Conservation (phyloP, 805 yeast species). For the Nematodospora valgi region DNA sequence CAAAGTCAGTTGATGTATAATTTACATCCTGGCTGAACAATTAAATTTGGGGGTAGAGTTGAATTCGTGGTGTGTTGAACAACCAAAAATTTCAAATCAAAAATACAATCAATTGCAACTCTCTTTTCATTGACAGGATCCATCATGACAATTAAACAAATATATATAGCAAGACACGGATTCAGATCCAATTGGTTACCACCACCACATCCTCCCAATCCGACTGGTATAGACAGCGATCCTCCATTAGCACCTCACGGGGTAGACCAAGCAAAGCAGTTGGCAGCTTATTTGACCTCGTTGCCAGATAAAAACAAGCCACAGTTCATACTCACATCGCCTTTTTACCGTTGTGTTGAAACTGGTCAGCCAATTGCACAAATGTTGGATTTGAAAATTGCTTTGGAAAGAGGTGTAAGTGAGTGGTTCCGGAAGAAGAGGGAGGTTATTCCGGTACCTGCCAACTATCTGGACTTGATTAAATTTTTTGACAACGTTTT, state of each 20-base stretch:
- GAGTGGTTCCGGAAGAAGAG: slow-evolving; percentile 87
- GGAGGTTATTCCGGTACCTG: slow-evolving; percentile 67
- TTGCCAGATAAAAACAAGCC: slow-evolving; percentile 55
- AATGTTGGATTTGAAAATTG: slow-evolving; percentile 53
- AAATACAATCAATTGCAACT: too few relatives aligned
- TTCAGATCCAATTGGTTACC: slow-evolving; percentile 81
- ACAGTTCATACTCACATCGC: slow-evolving; percentile 70
- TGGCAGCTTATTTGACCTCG: slow-evolving; percentile 53
- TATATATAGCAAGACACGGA: slow-evolving; percentile 83
- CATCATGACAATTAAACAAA: slow-evolving; percentile 46
- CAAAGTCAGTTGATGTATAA: too few relatives aligned
- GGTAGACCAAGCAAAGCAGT: slow-evolving; percentile 77
- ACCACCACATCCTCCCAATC: slow-evolving; percentile 71
- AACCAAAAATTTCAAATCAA: too few relatives aligned
- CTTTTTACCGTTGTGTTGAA: slow-evolving; percentile 86
- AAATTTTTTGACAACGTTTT: slow-evolving; percentile 49
- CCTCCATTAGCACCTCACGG: slow-evolving; percentile 89
- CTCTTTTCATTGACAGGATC: too few relatives aligned
- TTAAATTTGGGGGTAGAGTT: too few relatives aligned
- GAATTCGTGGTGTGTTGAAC: too few relatives aligned
- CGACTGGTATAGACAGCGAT: slow-evolving; percentile 89
- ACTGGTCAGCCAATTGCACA: slow-evolving; percentile 72
- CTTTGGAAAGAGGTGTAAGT: slow-evolving; percentile 79
- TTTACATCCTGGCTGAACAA: too few relatives aligned
- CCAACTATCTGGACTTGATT: slow-evolving; percentile 44